These are phyloP conservation scores for Leccinum imitatum DNA, from an alignment of 768 basidiomycete genomes.

Conservation along the genomic window DNA sequence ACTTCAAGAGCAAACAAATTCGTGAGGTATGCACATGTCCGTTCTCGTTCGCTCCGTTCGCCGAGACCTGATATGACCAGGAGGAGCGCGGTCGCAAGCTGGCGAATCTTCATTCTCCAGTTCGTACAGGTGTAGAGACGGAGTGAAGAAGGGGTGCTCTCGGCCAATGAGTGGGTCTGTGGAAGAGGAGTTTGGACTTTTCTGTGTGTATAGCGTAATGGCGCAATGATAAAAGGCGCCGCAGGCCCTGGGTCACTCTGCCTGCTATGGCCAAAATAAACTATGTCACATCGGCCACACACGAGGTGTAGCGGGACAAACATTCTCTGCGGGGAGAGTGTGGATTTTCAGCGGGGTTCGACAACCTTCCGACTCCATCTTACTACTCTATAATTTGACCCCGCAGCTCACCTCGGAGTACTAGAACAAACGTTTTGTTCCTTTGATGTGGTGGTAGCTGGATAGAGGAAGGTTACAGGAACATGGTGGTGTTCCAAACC, in stretches of 20 bases:
- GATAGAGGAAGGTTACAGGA: neutral
- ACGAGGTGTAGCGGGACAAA: neutral
- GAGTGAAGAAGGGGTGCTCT: neutral
- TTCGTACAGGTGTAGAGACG: neutral
- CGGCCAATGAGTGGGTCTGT: neutral
- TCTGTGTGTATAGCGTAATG: neutral
- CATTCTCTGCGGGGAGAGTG: neutral
- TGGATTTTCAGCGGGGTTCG: neutral
- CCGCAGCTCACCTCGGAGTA: neutral
- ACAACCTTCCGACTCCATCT: neutral
- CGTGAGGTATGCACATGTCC: slow-evolving; percentile 21
- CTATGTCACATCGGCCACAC: no score
- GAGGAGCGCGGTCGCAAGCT: slow-evolving; percentile 23
- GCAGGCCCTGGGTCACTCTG: no score
- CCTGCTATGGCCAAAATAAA: no score
- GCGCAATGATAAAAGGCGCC: neutral
- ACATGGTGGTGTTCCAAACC: neutral
- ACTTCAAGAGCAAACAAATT: slow-evolving; percentile 19
- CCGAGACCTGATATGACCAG: slow-evolving; percentile 1
- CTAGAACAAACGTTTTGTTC: neutral
- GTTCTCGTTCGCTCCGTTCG: neutral
- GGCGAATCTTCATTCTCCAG: slow-evolving; percentile 8
- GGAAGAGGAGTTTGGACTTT: no score
- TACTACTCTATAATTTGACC: neutral
- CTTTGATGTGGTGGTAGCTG: neutral